Percentiles rank a stretch among this genome's conserved stretches.
Conservation (phyloP, 2,329 filamentous ascomycete genomes). For the Aspergillus udagawae region DNA sequence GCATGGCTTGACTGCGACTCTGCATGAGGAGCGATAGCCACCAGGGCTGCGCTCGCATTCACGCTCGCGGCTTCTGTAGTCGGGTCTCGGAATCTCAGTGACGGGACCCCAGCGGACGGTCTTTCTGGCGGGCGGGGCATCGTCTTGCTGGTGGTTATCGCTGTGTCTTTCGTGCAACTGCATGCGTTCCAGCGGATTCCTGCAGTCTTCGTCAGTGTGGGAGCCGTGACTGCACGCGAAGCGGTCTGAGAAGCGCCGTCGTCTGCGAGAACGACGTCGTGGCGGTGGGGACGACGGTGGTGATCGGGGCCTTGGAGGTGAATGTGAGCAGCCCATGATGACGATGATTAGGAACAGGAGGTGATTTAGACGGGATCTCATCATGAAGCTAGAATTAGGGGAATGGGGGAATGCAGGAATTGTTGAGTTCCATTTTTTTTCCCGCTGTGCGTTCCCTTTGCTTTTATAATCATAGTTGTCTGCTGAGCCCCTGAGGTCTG, state of each 20-base stretch:
- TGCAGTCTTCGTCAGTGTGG: not conserved
- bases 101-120: not conserved
- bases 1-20: constrained; percentile 3
- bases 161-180: not conserved
- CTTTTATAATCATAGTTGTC: not conserved
- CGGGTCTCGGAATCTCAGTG: not conserved
- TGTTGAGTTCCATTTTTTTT: not conserved
- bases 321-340: not conserved
- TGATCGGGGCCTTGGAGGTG: not conserved
- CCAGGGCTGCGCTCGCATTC: not conserved
- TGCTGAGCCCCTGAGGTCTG: not conserved
- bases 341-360: not conserved
- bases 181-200: not conserved
- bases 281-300: not conserved
- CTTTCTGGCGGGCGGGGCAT: not conserved
- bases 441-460: not conserved
- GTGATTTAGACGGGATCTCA: not conserved
- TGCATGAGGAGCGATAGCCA: too few species aligned
- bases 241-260: not conserved
- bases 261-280: not conserved
- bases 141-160: not conserved
- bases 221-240: not conserved
- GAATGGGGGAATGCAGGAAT: not conserved
- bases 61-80: not conserved
- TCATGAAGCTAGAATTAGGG: not conserved